Conservation (phyloP, 352 stramenopile species). For the Pythium rhizo-oryzae region DNA sequence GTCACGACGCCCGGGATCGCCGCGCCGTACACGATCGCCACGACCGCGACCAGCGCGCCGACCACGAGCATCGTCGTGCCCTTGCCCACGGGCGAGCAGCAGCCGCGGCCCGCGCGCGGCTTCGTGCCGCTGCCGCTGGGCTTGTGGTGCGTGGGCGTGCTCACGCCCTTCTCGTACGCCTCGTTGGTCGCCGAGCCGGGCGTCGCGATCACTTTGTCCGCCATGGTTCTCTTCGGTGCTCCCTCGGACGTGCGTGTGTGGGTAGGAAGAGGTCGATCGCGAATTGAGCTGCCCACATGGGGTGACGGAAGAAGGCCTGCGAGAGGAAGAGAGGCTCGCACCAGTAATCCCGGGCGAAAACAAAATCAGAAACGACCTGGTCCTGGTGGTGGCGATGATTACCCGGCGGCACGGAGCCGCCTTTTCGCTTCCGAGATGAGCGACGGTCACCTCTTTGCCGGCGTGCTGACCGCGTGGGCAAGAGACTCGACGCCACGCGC, state of each 20-base stretch:
- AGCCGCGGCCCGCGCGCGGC: background rate
- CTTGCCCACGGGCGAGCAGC: constrained; percentile 8
- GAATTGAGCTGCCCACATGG: background rate
- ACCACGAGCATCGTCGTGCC: constrained; percentile 35
- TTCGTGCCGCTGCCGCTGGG: background rate
- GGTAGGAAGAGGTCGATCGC: background rate
- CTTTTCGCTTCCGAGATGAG: background rate
- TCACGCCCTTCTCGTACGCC: constrained; percentile 29
- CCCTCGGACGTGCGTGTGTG: no score
- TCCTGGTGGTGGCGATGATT: background rate
- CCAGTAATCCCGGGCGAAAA: background rate
- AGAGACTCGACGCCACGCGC: background rate
- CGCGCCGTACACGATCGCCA: constrained; percentile 57
- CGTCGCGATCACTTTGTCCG: constrained; percentile 13
- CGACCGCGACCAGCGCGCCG: constrained; percentile 42
- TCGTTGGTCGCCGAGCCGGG: constrained; percentile 27
- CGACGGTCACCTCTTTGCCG: background rate
- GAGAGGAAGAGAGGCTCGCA: background rate
- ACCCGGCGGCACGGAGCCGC: background rate
- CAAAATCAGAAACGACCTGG: background rate
- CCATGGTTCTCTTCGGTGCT: background rate
- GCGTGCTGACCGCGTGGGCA: background rate
- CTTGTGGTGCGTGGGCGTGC: constrained; percentile 9
- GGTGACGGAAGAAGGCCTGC: background rate
- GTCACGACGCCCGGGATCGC: constrained; percentile 55